A percentile compares a stretch with the other conserved stretches of the same genome.
phyloP scores from a whole-genome alignment of 164 flowering plant genomes.

The Vitis rupestris region DNA sequence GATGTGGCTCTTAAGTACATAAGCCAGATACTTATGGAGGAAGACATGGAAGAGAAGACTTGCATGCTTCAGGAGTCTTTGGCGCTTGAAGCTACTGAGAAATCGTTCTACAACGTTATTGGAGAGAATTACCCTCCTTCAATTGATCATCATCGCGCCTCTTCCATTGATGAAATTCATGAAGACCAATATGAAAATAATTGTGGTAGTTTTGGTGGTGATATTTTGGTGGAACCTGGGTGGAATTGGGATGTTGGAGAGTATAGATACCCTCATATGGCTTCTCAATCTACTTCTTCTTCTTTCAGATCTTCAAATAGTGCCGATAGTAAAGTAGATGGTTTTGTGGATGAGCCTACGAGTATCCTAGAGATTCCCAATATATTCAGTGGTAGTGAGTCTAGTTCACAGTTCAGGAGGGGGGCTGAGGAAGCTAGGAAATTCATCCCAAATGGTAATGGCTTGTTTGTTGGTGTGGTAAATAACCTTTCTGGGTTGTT shows the following conservation, averaged over 20 bases:
- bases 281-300: constrained; percentile 6
- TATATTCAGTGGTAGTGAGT: constrained; percentile 20
- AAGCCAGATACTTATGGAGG: constrained; percentile 59
- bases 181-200: constrained; percentile 10
- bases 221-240: constrained; percentile 4
- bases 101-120: constrained; percentile 43
- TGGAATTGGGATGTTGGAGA: constrained; percentile 11
- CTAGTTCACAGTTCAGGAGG: constrained; percentile 23
- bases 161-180: constrained; percentile 11
- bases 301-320: too few relatives aligned
- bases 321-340: constrained; percentile 16
- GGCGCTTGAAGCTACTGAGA: constrained; percentile 51
- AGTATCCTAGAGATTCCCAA: constrained; percentile 24
- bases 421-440: constrained; percentile 48
- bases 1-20: constrained; percentile 52
- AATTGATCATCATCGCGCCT: not conserved
- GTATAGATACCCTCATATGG: not conserved
- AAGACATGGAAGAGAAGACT: constrained; percentile 49
- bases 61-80: constrained; percentile 50
- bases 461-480: constrained; percentile 20
- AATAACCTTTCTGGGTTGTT: constrained; percentile 9
- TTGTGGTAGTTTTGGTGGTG: not conserved
- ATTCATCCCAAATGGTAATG: constrained; percentile 38
- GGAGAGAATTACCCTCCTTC: constrained; percentile 38
- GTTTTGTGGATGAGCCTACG: constrained; percentile 29